These are phyloP conservation scores for Pseudoperonospora humuli DNA, from an alignment of 352 stramenopile species.

Conservation along the genomic window DNA sequence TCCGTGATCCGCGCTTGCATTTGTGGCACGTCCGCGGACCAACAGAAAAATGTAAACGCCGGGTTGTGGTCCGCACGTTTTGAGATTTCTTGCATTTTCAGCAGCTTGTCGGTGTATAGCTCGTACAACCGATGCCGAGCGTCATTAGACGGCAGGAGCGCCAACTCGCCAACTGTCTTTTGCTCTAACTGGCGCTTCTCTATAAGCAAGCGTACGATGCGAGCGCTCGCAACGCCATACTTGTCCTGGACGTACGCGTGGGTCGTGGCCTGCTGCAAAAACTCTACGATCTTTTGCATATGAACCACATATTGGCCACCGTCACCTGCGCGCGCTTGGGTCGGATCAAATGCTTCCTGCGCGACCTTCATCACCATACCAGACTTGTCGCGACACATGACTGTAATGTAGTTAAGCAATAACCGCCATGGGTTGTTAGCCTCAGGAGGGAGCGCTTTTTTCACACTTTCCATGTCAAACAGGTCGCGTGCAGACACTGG, in stretches of 20 bases:
- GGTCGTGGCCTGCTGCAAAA: slow-evolving; percentile 66
- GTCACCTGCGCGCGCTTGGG: slow-evolving; percentile 49
- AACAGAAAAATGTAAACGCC: slow-evolving; percentile 84
- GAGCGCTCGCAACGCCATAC: slow-evolving; percentile 70
- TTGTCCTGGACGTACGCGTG: slow-evolving; percentile 80
- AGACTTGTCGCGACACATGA: slow-evolving; percentile 86
- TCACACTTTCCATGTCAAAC: slow-evolving; percentile 61
- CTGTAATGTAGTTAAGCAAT: slow-evolving; percentile 83
- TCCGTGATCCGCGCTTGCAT: slow-evolving; percentile 58
- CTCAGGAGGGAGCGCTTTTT: slow-evolving; percentile 60
- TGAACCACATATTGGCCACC: slow-evolving; percentile 85
- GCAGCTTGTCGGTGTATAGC: slow-evolving; percentile 62
- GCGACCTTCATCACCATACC: slow-evolving; percentile 83
- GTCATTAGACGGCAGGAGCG: slow-evolving; percentile 76
- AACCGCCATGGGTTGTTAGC: slow-evolving; percentile 77
- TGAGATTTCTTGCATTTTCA: slow-evolving; percentile 82
- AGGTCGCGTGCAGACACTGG: slow-evolving; percentile 74
- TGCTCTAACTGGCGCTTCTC: slow-evolving; percentile 84
- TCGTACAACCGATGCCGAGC: slow-evolving; percentile 75
- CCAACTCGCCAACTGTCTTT: slow-evolving; percentile 78
- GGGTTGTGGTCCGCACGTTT: slow-evolving; percentile 86
- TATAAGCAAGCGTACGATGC: slow-evolving; percentile 78
- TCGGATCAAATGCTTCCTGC: slow-evolving; percentile 59
- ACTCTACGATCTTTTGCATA: slow-evolving; percentile 84
- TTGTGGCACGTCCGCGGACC: slow-evolving; percentile 66